Percentiles rank a stretch among this genome's conserved stretches.
Evolutionary conservation across 2,329 filamentous ascomycete species (phyloP).

Genomic region (Pseudocercospora macadamiae): DNA sequence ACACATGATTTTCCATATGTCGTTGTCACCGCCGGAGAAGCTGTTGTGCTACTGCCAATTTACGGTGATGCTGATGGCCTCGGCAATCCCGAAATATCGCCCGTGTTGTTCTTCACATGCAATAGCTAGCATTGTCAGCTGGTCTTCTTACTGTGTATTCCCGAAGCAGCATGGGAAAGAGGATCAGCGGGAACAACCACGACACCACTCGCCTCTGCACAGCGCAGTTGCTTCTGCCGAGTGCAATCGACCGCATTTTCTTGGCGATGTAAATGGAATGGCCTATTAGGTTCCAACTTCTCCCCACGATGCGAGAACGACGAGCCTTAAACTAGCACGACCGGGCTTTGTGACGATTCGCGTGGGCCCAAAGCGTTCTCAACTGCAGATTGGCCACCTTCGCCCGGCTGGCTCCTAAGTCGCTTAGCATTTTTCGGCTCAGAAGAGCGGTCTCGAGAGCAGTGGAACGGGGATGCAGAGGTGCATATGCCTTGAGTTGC

Average conservation of each 20-base stretch:
- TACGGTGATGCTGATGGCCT: too few species aligned
- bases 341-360: background rate
- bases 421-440: background rate
- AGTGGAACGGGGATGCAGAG: slow-evolving; percentile 6
- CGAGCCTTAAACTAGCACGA: slow-evolving; percentile 4
- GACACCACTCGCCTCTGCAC: background rate
- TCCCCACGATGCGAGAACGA: slow-evolving; percentile 18
- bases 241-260: background rate
- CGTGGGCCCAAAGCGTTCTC: background rate
- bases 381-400: slow-evolving; percentile 8
- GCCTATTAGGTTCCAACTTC: background rate
- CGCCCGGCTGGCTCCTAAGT: background rate
- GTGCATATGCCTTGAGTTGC: background rate
- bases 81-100: too few species aligned
- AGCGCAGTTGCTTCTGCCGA: background rate
- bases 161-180: background rate
- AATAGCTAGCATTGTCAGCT: too few species aligned
- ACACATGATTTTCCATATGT: background rate
- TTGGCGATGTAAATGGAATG: background rate
- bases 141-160: background rate
- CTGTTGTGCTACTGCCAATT: too few species aligned
- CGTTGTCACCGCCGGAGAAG: too few species aligned
- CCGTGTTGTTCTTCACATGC: too few species aligned
- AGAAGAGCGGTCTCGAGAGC: background rate
- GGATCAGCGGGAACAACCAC: background rate